Percentiles rank a stretch among this genome's conserved stretches.
Evolutionary conservation across 1,284 basidiomycete species (phyloP).

Genomic region (Papiliotrema laurentii): DNA sequence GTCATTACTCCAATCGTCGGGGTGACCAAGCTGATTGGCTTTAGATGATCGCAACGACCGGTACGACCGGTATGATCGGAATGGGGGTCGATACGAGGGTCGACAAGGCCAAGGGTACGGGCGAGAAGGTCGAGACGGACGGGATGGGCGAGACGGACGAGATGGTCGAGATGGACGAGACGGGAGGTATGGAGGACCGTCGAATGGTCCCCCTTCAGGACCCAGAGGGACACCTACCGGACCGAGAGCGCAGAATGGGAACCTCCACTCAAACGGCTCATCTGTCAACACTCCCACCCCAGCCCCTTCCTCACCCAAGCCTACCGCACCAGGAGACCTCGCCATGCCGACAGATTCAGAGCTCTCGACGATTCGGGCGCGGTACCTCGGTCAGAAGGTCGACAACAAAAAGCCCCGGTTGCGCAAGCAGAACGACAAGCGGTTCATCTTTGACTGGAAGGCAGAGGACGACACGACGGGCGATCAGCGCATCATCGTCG

Average conservation of each 20-base stretch:
- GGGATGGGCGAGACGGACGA: constrained; percentile 14
- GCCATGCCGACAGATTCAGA: constrained; percentile 59
- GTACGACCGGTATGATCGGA: constrained; percentile 2
- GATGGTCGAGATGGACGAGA: constrained; percentile 4
- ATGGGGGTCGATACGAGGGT: constrained; percentile 4
- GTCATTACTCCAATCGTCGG: constrained; percentile 13
- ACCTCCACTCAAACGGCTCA: not conserved
- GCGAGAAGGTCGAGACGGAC: constrained; percentile 11
- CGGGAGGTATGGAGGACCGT: constrained; percentile 5
- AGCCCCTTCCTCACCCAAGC: constrained; percentile 13
- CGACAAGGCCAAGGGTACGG: constrained; percentile 2
- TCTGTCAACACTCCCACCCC: constrained; percentile 9
- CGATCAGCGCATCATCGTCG: constrained; percentile 45
- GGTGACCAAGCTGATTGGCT: too few relatives aligned
- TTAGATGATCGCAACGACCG: constrained; percentile 4
- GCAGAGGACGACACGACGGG: constrained; percentile 83
- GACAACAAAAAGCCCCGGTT: constrained; percentile 89
- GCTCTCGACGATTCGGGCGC: constrained; percentile 69
- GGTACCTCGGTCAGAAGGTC: constrained; percentile 66
- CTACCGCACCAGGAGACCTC: constrained; percentile 20
- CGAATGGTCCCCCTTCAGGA: constrained; percentile 15
- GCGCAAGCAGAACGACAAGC: constrained; percentile 79
- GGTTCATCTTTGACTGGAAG: constrained; percentile 99
- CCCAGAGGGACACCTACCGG: constrained; percentile 27
- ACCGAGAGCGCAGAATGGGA: constrained; percentile 17